phyloP scores from a whole-genome alignment of 768 basidiomycete species.

The Tricholoma furcatifolium region DNA sequence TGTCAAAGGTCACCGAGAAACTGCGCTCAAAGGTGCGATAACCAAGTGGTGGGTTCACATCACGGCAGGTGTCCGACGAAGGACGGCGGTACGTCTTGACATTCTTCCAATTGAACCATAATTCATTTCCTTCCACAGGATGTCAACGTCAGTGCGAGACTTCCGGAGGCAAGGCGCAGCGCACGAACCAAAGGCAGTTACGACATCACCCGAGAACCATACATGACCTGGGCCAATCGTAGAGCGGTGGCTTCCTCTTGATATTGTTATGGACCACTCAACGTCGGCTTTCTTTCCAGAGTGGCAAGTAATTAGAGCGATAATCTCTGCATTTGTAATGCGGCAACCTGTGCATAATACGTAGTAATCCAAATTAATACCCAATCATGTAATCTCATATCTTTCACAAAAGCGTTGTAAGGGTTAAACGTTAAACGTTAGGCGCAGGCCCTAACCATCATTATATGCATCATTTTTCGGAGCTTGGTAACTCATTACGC shows the following conservation, averaged over 20 bases:
- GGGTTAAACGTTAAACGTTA: no score
- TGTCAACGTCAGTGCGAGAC: constrained; percentile 61
- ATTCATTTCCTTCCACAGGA: constrained; percentile 46
- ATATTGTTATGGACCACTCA: background rate
- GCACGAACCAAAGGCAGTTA: constrained; percentile 64
- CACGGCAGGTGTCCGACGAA: constrained; percentile 73
- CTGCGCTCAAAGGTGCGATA: constrained; percentile 72
- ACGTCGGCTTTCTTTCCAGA: background rate
- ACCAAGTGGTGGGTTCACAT: constrained; percentile 86
- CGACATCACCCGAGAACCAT: constrained; percentile 75
- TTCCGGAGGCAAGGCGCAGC: constrained; percentile 81
- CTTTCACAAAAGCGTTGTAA: no score
- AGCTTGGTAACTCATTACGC: no score
- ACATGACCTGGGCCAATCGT: constrained; percentile 88
- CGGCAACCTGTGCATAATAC: no score
- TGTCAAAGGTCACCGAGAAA: constrained; percentile 86
- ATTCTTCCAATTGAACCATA: background rate
- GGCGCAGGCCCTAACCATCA: no score
- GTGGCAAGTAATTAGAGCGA: background rate
- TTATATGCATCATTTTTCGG: no score
- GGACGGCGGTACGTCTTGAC: constrained; percentile 58
- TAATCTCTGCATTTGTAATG: background rate
- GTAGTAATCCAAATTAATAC: no score
- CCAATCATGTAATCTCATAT: no score
- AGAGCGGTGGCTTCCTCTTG: constrained; percentile 54